These are phyloP conservation scores for Sporobolomyces phaffii DNA, from an alignment of 768 basidiomycete genomes.

Conservation along the genomic window DNA sequence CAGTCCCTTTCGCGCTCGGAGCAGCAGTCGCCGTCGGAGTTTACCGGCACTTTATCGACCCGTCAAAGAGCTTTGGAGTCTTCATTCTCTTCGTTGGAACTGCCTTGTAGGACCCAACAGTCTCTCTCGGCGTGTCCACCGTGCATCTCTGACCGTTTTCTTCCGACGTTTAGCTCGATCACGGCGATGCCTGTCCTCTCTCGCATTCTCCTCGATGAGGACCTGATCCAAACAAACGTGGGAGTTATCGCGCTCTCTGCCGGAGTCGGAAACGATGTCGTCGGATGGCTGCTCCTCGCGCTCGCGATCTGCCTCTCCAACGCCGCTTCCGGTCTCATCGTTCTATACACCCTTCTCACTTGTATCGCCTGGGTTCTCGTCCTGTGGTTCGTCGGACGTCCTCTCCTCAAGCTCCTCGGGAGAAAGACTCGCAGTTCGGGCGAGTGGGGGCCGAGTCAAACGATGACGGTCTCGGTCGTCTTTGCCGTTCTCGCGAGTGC, in stretches of 20 bases:
- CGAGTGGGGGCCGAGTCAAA: conserved; percentile 62
- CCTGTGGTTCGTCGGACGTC: conserved; percentile 33
- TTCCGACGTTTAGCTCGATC: conserved; percentile 45
- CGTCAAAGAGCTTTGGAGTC: conserved; percentile 61
- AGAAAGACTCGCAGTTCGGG: conserved; percentile 66
- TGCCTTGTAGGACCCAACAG: conserved; percentile 53
- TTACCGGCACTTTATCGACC: conserved; percentile 59
- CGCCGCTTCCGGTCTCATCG: conserved; percentile 64
- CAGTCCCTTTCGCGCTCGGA: conserved; percentile 74
- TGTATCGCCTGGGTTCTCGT: conserved; percentile 52
- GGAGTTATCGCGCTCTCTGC: conserved; percentile 75
- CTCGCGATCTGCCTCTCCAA: conserved; percentile 78
- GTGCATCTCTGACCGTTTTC: not conserved
- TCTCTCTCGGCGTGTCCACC: not conserved
- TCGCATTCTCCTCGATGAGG: conserved; percentile 69
- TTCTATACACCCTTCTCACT: conserved; percentile 70
- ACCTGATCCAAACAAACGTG: conserved; percentile 74
- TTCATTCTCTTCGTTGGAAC: conserved; percentile 82
- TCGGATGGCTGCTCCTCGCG: conserved; percentile 78
- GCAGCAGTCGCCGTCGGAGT: conserved; percentile 67
- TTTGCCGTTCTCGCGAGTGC: conserved; percentile 66
- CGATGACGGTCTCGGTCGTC: conserved; percentile 56
- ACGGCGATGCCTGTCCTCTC: conserved; percentile 58
- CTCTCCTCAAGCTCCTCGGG: conserved; percentile 58
- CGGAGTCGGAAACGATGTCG: conserved; percentile 56